Percentiles rank a stretch among this genome's conserved stretches.
Conservation (phyloP, 192 early-diverging fungal genomes). For the Thoreauomyces humboldtii region DNA sequence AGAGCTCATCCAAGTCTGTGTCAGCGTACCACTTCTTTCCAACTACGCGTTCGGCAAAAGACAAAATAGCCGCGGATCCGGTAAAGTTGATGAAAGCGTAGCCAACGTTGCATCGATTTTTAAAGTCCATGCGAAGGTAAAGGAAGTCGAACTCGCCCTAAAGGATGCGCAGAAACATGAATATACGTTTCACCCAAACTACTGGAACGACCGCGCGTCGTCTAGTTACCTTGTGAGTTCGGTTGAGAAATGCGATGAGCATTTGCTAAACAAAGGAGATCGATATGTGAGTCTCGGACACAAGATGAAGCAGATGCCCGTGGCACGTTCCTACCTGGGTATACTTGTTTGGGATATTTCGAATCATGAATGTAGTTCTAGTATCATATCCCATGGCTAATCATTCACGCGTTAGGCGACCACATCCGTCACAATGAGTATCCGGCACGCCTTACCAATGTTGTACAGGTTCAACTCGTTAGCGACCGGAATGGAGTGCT, state of each 20-base stretch:
- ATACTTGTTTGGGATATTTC: conserved; percentile 87
- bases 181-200: not conserved
- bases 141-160: conserved; percentile 65
- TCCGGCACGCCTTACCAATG: conserved; percentile 19
- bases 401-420: not conserved
- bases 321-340: conserved; percentile 52
- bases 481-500: conserved; percentile 12
- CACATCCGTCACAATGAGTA: not conserved
- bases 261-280: conserved; percentile 57
- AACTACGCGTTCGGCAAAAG: conserved; percentile 63
- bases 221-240: conserved; percentile 53
- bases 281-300: not conserved
- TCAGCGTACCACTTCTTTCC: conserved; percentile 70
- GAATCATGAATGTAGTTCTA: conserved; percentile 82
- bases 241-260: conserved; percentile 70
- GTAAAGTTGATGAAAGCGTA: conserved; percentile 62
- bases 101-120: conserved; percentile 86
- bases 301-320: not conserved
- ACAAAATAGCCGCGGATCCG: conserved; percentile 57
- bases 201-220: not conserved
- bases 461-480: conserved; percentile 35
- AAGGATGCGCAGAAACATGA: not conserved
- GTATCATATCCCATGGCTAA: conserved; percentile 51
- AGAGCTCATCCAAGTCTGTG: no score
- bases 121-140: conserved; percentile 85